Evolutionary conservation across 2,329 filamentous ascomycete genomes (phyloP).

Genomic region (Colletotrichum sp.): DNA sequence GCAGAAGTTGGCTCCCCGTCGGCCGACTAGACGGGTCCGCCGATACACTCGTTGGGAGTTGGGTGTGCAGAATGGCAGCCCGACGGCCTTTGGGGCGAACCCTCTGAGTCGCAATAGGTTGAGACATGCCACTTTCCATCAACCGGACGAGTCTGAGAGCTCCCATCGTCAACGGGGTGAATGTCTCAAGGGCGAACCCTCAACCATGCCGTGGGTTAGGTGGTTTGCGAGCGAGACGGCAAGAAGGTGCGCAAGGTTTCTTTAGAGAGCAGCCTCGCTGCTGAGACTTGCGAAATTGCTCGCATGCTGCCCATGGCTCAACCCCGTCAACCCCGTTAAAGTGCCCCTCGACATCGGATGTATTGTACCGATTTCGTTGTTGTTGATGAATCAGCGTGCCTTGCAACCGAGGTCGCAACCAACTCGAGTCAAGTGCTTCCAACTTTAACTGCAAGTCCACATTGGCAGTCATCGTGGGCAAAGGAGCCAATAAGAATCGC

Average conservation of each 20-base stretch:
- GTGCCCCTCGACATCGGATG: neutral
- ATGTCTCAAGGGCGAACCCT: neutral
- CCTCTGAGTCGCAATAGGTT: neutral
- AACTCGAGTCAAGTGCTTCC: neutral
- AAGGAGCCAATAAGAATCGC: neutral
- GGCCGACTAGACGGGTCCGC: constrained; percentile 5
- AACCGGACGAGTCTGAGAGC: neutral
- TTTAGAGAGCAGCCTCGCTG: neutral
- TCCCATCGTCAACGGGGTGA: neutral
- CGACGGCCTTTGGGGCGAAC: neutral
- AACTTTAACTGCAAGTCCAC: neutral
- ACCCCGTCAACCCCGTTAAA: neutral
- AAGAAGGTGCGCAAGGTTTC: neutral
- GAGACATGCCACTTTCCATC: neutral
- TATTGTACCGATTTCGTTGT: neutral
- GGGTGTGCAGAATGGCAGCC: neutral
- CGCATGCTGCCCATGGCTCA: neutral
- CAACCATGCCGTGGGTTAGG: neutral
- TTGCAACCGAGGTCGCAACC: neutral
- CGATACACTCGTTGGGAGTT: neutral
- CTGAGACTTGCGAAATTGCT: neutral
- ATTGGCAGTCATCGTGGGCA: neutral
- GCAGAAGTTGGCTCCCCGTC: neutral
- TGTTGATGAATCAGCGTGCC: neutral
- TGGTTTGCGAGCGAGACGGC: neutral